Percentiles rank a stretch among this genome's conserved stretches.
Evolutionary conservation across 2,329 filamentous ascomycete species (phyloP).

Genomic region (Plenodomus tracheiphilus): DNA sequence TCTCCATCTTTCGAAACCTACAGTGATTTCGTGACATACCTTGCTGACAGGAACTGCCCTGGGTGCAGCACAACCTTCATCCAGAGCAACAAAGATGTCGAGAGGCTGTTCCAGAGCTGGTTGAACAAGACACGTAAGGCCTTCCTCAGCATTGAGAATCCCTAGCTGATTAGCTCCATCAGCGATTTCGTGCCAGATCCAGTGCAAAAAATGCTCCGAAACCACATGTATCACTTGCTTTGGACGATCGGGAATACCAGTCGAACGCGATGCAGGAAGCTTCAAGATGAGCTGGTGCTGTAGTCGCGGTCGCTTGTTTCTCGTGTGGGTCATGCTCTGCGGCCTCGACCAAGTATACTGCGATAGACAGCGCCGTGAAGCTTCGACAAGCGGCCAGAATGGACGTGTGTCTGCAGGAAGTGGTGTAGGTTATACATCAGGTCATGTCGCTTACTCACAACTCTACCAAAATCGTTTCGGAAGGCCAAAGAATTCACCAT

Average conservation of each 20-base stretch:
- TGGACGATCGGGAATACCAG: not conserved
- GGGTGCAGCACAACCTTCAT: constrained; percentile 1
- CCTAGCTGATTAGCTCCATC: not conserved
- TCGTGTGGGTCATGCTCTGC: constrained; percentile 41
- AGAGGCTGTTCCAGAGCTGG: constrained; percentile 14
- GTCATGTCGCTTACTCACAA: no score
- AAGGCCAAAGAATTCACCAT: no score
- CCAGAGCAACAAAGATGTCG: not conserved
- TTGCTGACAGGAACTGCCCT: constrained; percentile 1
- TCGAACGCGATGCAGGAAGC: constrained; percentile 1
- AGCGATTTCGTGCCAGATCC: constrained; percentile 6
- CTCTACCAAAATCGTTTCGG: no score
- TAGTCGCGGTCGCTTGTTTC: constrained; percentile 30
- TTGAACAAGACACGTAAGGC: constrained; percentile 1
- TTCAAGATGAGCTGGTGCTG: constrained; percentile 34
- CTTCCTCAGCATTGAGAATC: not conserved
- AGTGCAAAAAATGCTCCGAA: constrained; percentile 15
- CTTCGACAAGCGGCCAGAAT: constrained; percentile 3
- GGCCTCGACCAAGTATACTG: constrained; percentile 35
- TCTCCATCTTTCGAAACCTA: constrained; percentile 1
- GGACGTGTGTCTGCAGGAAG: not conserved
- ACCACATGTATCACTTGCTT: constrained; percentile 12
- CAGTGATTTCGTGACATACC: constrained; percentile 4
- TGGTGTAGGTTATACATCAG: constrained; percentile 9
- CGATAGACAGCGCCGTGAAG: constrained; percentile 9